Evolutionary conservation across 2,329 filamentous ascomycete species (phyloP).

Genomic region (Rutstroemia sp.): DNA sequence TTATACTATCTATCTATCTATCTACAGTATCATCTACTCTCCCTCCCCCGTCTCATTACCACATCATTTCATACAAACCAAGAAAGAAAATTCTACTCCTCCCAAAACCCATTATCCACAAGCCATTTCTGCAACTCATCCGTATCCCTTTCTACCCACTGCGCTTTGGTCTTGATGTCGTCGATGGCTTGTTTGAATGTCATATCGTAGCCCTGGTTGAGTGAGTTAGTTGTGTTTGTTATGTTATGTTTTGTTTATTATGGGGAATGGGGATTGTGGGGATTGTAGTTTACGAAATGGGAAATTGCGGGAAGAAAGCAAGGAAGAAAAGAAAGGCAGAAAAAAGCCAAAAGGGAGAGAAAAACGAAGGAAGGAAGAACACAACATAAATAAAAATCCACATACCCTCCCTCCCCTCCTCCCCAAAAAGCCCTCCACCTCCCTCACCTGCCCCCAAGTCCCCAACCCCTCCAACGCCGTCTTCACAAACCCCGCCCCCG

Average conservation of each 20-base stretch:
- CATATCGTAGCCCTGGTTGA: slow-evolving; percentile 5
- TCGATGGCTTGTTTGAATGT: slow-evolving; percentile 9
- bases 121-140: slow-evolving; percentile 15
- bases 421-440: slow-evolving; percentile 1
- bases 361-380: not conserved
- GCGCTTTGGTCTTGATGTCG: slow-evolving; percentile 6
- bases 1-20: no score
- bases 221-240: not conserved
- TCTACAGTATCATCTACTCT: no score
- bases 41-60: no score
- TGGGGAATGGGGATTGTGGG: no score
- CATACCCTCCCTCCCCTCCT: not conserved
- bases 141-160: slow-evolving; percentile 15
- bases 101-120: not conserved
- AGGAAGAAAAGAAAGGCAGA: no score
- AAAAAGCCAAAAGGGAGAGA: no score
- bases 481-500: not conserved
- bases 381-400: not conserved
- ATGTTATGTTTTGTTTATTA: no score
- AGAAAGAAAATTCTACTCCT: no score
- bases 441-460: not conserved
- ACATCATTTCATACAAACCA: no score
- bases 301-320: no score
- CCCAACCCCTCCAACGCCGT: not conserved
- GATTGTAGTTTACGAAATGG: no score